These are phyloP conservation scores for Melanomma pulvis-pyrius DNA, from an alignment of 495 filamentous ascomycete species.

Conservation along the genomic window DNA sequence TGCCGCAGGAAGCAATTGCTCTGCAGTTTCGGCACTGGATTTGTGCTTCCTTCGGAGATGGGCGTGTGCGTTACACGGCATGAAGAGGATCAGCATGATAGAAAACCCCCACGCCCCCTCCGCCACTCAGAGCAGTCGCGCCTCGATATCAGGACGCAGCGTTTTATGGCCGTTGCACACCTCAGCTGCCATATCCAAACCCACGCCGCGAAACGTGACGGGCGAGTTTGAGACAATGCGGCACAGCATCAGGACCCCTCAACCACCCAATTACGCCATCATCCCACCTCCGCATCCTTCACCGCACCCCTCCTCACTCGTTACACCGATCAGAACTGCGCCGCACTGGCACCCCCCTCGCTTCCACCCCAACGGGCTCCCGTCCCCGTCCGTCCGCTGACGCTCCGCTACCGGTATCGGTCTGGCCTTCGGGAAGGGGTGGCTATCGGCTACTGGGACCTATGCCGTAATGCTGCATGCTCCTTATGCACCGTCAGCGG, in stretches of 20 bases:
- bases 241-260: neutral
- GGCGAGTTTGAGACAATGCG: neutral
- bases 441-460: neutral
- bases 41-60: slow-evolving; percentile 3
- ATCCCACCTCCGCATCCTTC: neutral
- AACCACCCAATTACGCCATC: slow-evolving; percentile 9
- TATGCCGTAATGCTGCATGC: neutral
- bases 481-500: too few relatives aligned
- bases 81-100: neutral
- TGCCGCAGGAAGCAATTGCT: neutral
- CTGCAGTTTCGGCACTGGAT: neutral
- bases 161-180: neutral
- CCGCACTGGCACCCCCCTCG: neutral
- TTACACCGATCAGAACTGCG: slow-evolving; percentile 11
- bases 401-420: neutral
- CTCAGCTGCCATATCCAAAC: neutral
- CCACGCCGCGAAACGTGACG: neutral
- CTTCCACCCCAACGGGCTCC: neutral
- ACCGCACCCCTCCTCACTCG: slow-evolving; percentile 4
- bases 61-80: neutral
- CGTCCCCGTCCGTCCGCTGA: neutral
- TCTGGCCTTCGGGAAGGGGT: neutral
- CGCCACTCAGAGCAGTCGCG: neutral
- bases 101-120: neutral
- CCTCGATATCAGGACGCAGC: neutral